Conservation (phyloP, 768 basidiomycete species). For the Postia placenta region DNA sequence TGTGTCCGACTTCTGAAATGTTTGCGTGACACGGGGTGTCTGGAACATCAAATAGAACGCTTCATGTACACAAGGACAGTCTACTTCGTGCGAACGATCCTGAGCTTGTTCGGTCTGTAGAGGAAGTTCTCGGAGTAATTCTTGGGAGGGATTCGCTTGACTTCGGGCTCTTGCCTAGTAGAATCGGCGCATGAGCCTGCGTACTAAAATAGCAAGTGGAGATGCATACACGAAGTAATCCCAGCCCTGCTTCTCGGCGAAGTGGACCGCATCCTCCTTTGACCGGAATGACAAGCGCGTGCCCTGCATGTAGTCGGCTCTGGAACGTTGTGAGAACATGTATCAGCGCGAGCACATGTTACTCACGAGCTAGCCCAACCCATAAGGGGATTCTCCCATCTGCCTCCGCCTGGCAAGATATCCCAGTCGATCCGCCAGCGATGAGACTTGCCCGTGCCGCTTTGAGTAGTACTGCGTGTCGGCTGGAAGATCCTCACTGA, state of each 20-base stretch:
- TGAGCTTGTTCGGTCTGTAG: slow-evolving; percentile 72
- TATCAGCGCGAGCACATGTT: not conserved
- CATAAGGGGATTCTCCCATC: slow-evolving; percentile 99
- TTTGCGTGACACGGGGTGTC: too few species aligned
- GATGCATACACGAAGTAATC: slow-evolving; percentile 87
- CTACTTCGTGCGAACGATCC: slow-evolving; percentile 91
- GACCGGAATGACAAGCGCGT: slow-evolving; percentile 77
- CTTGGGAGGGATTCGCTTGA: slow-evolving; percentile 76
- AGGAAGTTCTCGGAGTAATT: slow-evolving; percentile 89
- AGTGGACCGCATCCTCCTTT: slow-evolving; percentile 89
- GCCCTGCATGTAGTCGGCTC: slow-evolving; percentile 95
- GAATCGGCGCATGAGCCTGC: slow-evolving; percentile 9
- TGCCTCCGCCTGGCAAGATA: slow-evolving; percentile 76
- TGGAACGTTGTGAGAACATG: slow-evolving; percentile 19
- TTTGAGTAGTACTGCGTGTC: slow-evolving; percentile 92
- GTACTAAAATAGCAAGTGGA: too few species aligned
- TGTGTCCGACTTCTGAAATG: too few species aligned
- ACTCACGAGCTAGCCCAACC: slow-evolving; percentile 93
- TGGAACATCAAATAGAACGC: too few species aligned
- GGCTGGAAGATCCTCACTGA: slow-evolving; percentile 90
- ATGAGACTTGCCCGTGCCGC: slow-evolving; percentile 76
- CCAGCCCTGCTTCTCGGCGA: slow-evolving; percentile 98
- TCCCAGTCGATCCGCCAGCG: slow-evolving; percentile 97
- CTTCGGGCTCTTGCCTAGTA: slow-evolving; percentile 47
- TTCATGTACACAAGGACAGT: not conserved